A percentile compares a stretch with the other conserved stretches of the same genome.
These are phyloP conservation scores for Scutellaria galericulata DNA, from an alignment of 257 asterid genomes.

Conservation along the genomic window DNA sequence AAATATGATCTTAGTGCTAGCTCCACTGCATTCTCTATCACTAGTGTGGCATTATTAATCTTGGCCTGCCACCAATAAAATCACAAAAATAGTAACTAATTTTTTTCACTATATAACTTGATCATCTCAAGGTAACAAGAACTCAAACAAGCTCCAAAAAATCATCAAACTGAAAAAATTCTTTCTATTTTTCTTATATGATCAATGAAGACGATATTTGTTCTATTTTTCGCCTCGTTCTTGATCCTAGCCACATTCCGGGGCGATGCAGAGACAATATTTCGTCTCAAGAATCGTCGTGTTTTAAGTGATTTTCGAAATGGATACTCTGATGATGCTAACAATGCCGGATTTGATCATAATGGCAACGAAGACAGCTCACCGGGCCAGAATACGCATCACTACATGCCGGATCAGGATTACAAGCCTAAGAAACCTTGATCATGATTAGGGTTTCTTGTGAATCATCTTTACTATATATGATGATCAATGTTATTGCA, in stretches of 20 bases:
- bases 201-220: conserved; percentile 32
- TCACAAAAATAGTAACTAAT: neutral
- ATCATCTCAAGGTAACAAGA: neutral
- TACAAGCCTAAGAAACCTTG: conserved; percentile 10
- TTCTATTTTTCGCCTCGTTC: conserved; percentile 27
- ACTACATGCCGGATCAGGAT: conserved; percentile 35
- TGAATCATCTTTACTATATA: no score
- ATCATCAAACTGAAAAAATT: neutral
- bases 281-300: conserved; percentile 9
- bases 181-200: neutral
- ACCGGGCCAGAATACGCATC: conserved; percentile 29
- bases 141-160: conserved; percentile 12
- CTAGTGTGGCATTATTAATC: neutral
- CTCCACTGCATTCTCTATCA: conserved; percentile 20
- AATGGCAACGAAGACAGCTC: neutral
- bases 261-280: conserved; percentile 17
- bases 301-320: conserved; percentile 1
- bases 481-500: no score
- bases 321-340: neutral
- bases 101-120: conserved; percentile 17
- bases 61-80: conserved; percentile 32
- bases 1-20: neutral
- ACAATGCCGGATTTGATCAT: neutral
- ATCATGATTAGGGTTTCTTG: neutral
- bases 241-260: conserved; percentile 27